Evolutionary conservation across 768 basidiomycete species (phyloP).

Genomic region (Ramaria rubella): DNA sequence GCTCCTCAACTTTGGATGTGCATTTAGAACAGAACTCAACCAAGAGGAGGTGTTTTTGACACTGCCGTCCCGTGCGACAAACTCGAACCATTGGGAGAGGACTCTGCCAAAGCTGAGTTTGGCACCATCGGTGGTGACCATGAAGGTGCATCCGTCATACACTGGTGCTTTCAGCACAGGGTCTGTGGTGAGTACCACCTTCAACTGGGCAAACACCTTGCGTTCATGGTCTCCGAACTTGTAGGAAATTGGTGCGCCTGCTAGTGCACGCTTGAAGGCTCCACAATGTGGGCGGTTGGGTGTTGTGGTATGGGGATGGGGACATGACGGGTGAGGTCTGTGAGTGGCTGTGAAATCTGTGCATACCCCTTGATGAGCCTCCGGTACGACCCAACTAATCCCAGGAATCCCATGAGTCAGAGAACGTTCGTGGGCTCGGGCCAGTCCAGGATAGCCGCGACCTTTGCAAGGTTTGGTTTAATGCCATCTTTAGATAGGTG

Average conservation of each 20-base stretch:
- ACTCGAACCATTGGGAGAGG: conserved; percentile 22
- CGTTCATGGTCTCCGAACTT: neutral
- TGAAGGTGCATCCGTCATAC: conserved; percentile 33
- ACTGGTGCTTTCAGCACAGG: conserved; percentile 28
- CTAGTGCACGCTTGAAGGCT: conserved; percentile 24
- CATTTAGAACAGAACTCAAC: conserved; percentile 31
- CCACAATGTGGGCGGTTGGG: conserved; percentile 13
- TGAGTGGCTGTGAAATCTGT: conserved; percentile 24
- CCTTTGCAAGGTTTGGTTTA: conserved; percentile 19
- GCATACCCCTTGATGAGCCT: conserved; percentile 30
- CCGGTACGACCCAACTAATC: conserved; percentile 31
- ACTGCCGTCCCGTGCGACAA: conserved; percentile 16
- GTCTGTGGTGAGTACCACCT: conserved; percentile 24
- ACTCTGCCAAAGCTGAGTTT: conserved; percentile 28
- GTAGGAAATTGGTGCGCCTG: neutral
- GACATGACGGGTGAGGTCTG: conserved; percentile 22
- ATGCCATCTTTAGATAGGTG: conserved; percentile 19
- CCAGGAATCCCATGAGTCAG: conserved; percentile 29
- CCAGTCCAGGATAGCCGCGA: conserved; percentile 32
- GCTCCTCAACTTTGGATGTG: conserved; percentile 22
- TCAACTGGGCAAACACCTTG: conserved; percentile 25
- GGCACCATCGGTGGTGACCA: conserved; percentile 30
- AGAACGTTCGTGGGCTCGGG: conserved; percentile 21
- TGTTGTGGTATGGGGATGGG: conserved; percentile 15
- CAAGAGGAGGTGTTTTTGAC: conserved; percentile 21